A percentile compares a stretch with the other conserved stretches of the same genome.
Conservation (phyloP, 1,139 yeast genomes). For the Yamadazyma jaroonii region DNA sequence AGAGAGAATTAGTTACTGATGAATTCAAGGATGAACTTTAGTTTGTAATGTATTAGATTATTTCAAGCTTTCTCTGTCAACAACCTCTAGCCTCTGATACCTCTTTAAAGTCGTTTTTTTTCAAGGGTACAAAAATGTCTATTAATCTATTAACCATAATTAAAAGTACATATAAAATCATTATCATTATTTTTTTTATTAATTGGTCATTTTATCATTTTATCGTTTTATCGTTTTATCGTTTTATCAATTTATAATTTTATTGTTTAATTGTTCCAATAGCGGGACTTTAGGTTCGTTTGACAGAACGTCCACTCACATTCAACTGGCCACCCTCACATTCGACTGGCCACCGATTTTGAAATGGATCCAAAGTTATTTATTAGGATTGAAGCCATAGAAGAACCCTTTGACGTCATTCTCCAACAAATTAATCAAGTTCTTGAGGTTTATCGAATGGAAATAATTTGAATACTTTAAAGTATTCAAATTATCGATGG, state of each 20-base stretch:
- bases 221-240: background rate
- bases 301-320: no score
- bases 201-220: background rate
- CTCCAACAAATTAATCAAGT: conserved; percentile 32
- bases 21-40: conserved; percentile 19
- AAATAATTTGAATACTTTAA: conserved; percentile 39
- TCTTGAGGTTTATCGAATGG: conserved; percentile 40
- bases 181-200: conserved; percentile 8
- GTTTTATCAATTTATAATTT: background rate
- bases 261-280: no score
- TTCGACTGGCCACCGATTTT: no score
- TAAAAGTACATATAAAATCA: conserved; percentile 5
- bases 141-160: conserved; percentile 4
- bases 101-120: no score
- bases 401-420: conserved; percentile 39
- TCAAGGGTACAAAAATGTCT: conserved; percentile 3
- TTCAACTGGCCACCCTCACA: no score
- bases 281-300: no score
- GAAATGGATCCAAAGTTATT: background rate
- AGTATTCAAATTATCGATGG: conserved; percentile 35
- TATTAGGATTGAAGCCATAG: conserved; percentile 35
- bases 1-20: conserved; percentile 9
- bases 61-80: no score
- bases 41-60: background rate
- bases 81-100: no score